These are phyloP conservation scores for Trifolium repens DNA, from an alignment of 306 rosid genomes.

Conservation along the genomic window DNA sequence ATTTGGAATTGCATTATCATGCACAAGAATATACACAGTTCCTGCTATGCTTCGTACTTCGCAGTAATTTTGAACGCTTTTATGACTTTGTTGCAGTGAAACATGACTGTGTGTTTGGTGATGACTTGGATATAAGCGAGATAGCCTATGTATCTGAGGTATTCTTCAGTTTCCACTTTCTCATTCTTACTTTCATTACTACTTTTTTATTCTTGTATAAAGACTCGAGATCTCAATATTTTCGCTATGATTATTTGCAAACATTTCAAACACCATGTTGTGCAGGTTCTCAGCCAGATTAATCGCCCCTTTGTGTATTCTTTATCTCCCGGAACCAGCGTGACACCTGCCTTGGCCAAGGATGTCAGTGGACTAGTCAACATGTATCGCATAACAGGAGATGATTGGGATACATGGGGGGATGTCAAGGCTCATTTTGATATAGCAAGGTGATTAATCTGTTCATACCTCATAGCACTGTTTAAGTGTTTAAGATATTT, in stretches of 20 bases:
- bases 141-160: slow-evolving; percentile 82
- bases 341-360: slow-evolving; percentile 81
- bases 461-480: neutral
- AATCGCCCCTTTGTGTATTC: slow-evolving; percentile 76
- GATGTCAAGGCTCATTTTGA: slow-evolving; percentile 78
- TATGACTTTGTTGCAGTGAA: slow-evolving; percentile 67
- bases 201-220: slow-evolving; percentile 31
- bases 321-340: slow-evolving; percentile 86
- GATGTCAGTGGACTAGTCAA: slow-evolving; percentile 71
- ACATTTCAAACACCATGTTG: slow-evolving; percentile 27
- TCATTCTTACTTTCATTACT: neutral
- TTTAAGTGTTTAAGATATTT: slow-evolving; percentile 21
- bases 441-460: slow-evolving; percentile 66
- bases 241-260: slow-evolving; percentile 14
- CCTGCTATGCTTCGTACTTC: neutral
- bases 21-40: neutral
- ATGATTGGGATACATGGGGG: slow-evolving; percentile 89
- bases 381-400: slow-evolving; percentile 93
- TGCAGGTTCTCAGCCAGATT: slow-evolving; percentile 70
- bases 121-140: slow-evolving; percentile 82
- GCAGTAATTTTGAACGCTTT: slow-evolving; percentile 34
- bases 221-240: slow-evolving; percentile 3
- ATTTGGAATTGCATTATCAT: slow-evolving; percentile 10
- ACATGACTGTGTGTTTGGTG: slow-evolving; percentile 95
- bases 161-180: slow-evolving; percentile 30